phyloP scores from a whole-genome alignment of 2,329 filamentous ascomycete genomes.

The Trichoderma aggressivum region DNA sequence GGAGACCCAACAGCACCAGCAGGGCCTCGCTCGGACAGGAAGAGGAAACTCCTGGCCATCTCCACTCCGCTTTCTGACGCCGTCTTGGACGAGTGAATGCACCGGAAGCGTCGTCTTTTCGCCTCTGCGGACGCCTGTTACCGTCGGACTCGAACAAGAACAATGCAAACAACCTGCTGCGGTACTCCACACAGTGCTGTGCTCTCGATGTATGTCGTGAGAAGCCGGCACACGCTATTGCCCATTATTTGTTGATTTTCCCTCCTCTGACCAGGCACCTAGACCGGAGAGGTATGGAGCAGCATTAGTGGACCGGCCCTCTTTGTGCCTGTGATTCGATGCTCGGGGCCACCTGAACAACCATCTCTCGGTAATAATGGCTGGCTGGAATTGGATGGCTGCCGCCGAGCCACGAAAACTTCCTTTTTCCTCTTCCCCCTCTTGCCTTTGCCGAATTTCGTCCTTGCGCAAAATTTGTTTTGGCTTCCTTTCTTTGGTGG shows the following conservation, averaged over 20 bases:
- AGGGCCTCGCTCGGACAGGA: not conserved
- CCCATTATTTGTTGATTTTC: not conserved
- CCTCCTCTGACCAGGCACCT: not conserved
- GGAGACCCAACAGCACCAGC: not conserved
- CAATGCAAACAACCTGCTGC: not conserved
- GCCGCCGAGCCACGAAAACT: conserved; percentile 5
- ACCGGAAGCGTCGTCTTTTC: not conserved
- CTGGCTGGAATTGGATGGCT: conserved; percentile 11
- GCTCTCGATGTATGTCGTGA: not conserved
- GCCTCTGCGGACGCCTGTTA: not conserved
- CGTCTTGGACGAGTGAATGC: not conserved
- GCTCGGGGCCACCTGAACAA: not conserved
- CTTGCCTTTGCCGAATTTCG: conserved; percentile 6
- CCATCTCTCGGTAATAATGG: conserved; percentile 5
- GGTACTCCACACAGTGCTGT: conserved; percentile 3
- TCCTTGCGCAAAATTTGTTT: not conserved
- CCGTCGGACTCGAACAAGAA: not conserved
- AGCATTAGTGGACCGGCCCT: not conserved
- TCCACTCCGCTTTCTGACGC: not conserved
- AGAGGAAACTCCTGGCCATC: not conserved
- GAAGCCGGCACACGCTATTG: conserved; percentile 1
- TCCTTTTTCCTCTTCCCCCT: not conserved
- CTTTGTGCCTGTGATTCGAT: conserved; percentile 3
- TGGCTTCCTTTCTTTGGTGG: not conserved
- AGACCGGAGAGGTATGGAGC: not conserved